These are phyloP conservation scores for Candida sithepensis DNA, from an alignment of 805 yeast genomes.

Conservation along the genomic window DNA sequence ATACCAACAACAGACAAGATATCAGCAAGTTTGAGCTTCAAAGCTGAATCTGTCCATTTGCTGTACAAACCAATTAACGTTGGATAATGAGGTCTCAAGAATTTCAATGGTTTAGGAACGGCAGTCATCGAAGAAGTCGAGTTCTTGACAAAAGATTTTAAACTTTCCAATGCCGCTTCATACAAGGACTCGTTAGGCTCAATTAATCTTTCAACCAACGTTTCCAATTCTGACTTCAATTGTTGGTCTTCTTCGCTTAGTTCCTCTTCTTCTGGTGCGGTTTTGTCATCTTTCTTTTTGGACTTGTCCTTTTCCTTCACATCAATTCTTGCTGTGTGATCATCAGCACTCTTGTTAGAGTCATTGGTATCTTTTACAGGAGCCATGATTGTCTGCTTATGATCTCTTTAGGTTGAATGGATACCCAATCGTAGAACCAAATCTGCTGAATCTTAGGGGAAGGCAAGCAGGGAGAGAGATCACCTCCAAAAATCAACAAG, in stretches of 20 bases:
- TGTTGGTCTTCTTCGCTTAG: constrained; percentile 90
- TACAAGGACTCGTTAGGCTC: constrained; percentile 54
- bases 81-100: constrained; percentile 82
- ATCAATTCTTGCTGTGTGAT: constrained; percentile 3
- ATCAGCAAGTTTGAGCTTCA: constrained; percentile 70
- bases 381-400: constrained; percentile 17
- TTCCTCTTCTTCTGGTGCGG: constrained; percentile 58
- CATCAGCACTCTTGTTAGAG: constrained; percentile 10
- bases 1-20: constrained; percentile 89
- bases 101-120: constrained; percentile 97
- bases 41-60: constrained; percentile 50
- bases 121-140: constrained; percentile 99
- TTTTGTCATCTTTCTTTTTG: constrained; percentile 14
- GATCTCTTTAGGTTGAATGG: background rate
- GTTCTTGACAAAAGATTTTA: constrained; percentile 78
- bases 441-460: too few species aligned
- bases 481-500: background rate
- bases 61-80: constrained; percentile 62
- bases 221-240: constrained; percentile 80
- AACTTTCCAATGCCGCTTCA: constrained; percentile 56
- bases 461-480: background rate
- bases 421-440: too few species aligned
- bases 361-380: constrained; percentile 23
- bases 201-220: constrained; percentile 74
- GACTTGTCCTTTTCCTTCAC: constrained; percentile 9